phyloP scores from a whole-genome alignment of 305 asterid genomes.

The Fraxinus sp. region DNA sequence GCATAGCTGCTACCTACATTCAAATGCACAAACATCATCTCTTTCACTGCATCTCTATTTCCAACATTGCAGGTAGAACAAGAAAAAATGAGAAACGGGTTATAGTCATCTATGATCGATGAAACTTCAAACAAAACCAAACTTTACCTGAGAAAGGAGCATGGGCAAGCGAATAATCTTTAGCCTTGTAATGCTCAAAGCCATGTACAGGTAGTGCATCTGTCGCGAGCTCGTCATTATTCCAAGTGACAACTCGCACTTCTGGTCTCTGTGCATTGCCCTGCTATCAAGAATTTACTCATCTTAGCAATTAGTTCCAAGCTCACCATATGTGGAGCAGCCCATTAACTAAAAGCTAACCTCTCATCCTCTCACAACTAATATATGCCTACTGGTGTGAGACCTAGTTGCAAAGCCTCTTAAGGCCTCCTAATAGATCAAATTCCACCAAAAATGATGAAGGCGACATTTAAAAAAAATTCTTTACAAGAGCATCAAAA shows the following conservation, averaged over 20 bases:
- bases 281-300: slow-evolving; percentile 40
- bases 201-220: slow-evolving; percentile 96
- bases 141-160: slow-evolving; percentile 88
- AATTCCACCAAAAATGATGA: not conserved
- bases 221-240: slow-evolving; percentile 87
- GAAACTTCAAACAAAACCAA: slow-evolving; percentile 17
- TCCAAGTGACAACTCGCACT: slow-evolving; percentile 92
- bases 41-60: slow-evolving; percentile 22
- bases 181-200: slow-evolving; percentile 95
- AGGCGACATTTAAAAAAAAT: not conserved
- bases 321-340: slow-evolving; percentile 25
- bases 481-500: slow-evolving; percentile 6
- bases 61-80: slow-evolving; percentile 17
- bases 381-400: slow-evolving; percentile 15
- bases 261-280: slow-evolving; percentile 99
- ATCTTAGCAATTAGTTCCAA: slow-evolving; percentile 11
- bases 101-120: slow-evolving; percentile 3
- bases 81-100: slow-evolving; percentile 7
- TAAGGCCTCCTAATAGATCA: slow-evolving; percentile 18
- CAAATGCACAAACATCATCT: slow-evolving; percentile 29
- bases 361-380: slow-evolving; percentile 7
- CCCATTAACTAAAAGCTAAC: slow-evolving; percentile 15
- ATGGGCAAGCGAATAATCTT: slow-evolving; percentile 94
- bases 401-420: slow-evolving; percentile 16
- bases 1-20: slow-evolving; percentile 87